Conservation (phyloP, 345 rosid species). For the Pelargonium nanum region DNA sequence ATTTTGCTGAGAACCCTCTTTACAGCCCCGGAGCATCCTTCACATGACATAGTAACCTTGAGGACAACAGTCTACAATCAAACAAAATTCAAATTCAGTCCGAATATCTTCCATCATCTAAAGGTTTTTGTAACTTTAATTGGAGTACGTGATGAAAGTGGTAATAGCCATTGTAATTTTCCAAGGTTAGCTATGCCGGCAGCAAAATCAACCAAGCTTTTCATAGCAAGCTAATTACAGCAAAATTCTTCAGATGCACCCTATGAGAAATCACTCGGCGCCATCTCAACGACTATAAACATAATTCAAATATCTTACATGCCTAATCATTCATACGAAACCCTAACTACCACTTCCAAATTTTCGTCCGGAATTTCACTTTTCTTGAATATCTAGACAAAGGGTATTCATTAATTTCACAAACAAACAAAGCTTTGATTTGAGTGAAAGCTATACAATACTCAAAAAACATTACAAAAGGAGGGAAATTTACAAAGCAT, state of each 20-base stretch:
- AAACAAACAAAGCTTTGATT: not conserved
- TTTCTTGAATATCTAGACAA: too few relatives aligned
- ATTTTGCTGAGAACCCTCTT: constrained; percentile 74
- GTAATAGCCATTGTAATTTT: too few relatives aligned
- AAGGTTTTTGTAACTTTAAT: not conserved
- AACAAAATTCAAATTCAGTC: constrained; percentile 3
- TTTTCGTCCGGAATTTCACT: too few relatives aligned
- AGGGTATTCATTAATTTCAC: not conserved
- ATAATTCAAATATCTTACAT: not conserved
- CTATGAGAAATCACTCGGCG: too few relatives aligned
- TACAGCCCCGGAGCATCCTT: constrained; percentile 77
- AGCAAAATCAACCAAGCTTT: too few relatives aligned
- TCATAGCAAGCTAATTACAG: too few relatives aligned
- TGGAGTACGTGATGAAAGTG: not conserved
- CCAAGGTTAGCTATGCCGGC: too few relatives aligned
- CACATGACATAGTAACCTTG: constrained; percentile 77
- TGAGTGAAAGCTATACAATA: not conserved
- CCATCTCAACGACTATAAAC: too few relatives aligned
- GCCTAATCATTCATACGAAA: too few relatives aligned
- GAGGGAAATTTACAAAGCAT: not conserved
- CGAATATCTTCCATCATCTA: not conserved
- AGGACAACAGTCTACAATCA: constrained; percentile 62
- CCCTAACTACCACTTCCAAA: too few relatives aligned
- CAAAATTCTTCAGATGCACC: too few relatives aligned
- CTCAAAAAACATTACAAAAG: not conserved